phyloP scores from a whole-genome alignment of 371 early-diverging fungal species.

The Coemansia sp. region DNA sequence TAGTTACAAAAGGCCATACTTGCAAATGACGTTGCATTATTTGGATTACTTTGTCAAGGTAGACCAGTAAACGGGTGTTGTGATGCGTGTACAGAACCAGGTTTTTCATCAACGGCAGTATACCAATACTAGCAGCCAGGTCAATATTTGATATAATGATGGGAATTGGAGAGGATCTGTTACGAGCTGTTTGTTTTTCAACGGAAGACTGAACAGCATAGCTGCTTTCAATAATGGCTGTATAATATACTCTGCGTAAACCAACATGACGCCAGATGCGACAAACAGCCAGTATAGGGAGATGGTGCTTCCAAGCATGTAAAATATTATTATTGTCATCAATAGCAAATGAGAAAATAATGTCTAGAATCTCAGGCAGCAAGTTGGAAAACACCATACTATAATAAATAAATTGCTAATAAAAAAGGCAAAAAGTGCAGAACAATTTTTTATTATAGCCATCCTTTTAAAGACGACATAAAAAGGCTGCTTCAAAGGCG shows the following conservation, averaged over 20 bases:
- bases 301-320: not conserved
- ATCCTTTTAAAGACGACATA: too few relatives aligned
- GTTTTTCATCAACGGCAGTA: not conserved
- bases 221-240: not conserved
- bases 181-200: not conserved
- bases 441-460: not conserved
- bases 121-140: not conserved
- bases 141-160: not conserved
- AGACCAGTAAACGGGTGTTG: not conserved
- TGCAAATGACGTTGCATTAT: too few relatives aligned
- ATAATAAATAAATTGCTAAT: not conserved
- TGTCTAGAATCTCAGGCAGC: not conserved
- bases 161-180: not conserved
- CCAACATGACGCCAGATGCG: not conserved
- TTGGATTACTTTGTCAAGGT: not conserved
- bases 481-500: too few relatives aligned
- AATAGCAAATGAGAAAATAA: not conserved
- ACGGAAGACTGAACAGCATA: not conserved
- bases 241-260: not conserved
- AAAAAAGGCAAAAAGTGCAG: not conserved
- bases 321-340: not conserved
- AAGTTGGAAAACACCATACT: not conserved
- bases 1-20: too few relatives aligned
- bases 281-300: not conserved
- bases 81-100: not conserved